These are phyloP conservation scores for Coniophora puteana DNA, from an alignment of 1,284 basidiomycete species.

Conservation along the genomic window DNA sequence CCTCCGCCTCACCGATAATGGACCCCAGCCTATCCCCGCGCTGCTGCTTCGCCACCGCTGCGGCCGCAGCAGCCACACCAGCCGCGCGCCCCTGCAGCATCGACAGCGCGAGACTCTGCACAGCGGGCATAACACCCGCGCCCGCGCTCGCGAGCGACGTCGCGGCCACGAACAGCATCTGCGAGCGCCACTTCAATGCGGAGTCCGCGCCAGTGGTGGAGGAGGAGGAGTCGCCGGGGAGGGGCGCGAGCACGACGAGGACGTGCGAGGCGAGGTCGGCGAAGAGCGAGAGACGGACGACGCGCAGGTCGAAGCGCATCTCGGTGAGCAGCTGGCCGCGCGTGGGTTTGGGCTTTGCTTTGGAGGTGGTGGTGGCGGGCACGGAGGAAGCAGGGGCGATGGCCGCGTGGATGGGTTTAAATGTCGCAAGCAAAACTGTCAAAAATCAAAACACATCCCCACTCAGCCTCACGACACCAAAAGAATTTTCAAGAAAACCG, in stretches of 20 bases:
- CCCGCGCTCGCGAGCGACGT: conserved; percentile 58
- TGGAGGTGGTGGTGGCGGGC: conserved; percentile 12
- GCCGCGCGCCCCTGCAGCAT: conserved; percentile 55
- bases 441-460: conserved; percentile 12
- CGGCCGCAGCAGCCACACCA: conserved; percentile 24
- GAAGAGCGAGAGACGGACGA: conserved; percentile 57
- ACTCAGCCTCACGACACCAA: neutral
- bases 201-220: conserved; percentile 8
- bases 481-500: neutral
- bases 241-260: conserved; percentile 50
- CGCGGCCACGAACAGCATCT: conserved; percentile 52
- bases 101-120: conserved; percentile 69
- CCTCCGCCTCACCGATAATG: neutral
- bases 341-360: conserved; percentile 42
- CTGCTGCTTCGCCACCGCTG: conserved; percentile 7
- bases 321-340: conserved; percentile 51
- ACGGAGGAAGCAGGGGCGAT: conserved; percentile 12
- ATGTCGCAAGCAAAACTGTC: conserved; percentile 40
- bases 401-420: conserved; percentile 38
- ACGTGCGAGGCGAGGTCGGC: conserved; percentile 64
- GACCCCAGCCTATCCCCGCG: no score
- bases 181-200: conserved; percentile 30
- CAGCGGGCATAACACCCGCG: conserved; percentile 58
- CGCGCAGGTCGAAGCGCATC: conserved; percentile 64
- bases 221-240: conserved; percentile 25